Percentiles rank a stretch among this genome's conserved stretches.
Conservation (phyloP, 805 yeast species). For the Lipomyces chichibuensis region DNA sequence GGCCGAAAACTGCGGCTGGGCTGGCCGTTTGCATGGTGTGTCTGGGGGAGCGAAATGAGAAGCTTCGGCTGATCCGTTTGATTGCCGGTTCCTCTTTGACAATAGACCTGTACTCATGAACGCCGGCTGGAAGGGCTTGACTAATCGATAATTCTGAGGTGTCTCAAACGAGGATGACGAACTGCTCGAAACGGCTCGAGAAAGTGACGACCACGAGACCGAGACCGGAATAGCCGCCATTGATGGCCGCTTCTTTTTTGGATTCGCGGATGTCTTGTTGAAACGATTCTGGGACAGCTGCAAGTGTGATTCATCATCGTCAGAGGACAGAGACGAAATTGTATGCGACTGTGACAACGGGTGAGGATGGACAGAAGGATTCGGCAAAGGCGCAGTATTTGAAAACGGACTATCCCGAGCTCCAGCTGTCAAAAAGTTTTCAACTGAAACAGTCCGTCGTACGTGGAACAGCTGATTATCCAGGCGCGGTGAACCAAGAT, state of each 20-base stretch:
- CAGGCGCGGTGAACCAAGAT: constrained; percentile 2
- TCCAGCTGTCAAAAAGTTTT: constrained; percentile 23
- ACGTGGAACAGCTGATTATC: constrained; percentile 31
- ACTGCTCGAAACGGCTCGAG: constrained; percentile 13
- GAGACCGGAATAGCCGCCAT: constrained; percentile 19
- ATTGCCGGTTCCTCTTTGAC: constrained; percentile 58
- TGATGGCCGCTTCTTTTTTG: constrained; percentile 30
- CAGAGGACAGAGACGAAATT: constrained; percentile 20
- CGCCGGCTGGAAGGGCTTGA: constrained; percentile 84
- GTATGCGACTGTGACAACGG: constrained; percentile 36
- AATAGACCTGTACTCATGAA: constrained; percentile 74
- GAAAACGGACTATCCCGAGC: constrained; percentile 33
- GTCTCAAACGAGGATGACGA: constrained; percentile 44
- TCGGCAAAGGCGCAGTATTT: constrained; percentile 28
- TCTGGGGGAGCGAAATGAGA: constrained; percentile 55
- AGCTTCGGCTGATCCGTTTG: constrained; percentile 38
- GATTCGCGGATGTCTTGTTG: not conserved
- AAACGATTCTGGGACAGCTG: constrained; percentile 8
- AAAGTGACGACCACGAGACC: constrained; percentile 22
- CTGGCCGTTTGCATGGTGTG: constrained; percentile 62
- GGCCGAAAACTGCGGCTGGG: constrained; percentile 29
- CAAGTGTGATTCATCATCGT: constrained; percentile 24
- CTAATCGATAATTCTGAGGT: constrained; percentile 65
- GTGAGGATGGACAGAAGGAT: constrained; percentile 37
- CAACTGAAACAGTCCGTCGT: constrained; percentile 38